Evolutionary conservation across 2,329 filamentous ascomycete species (phyloP).

Genomic region (Microdochium trichocladiopsis): DNA sequence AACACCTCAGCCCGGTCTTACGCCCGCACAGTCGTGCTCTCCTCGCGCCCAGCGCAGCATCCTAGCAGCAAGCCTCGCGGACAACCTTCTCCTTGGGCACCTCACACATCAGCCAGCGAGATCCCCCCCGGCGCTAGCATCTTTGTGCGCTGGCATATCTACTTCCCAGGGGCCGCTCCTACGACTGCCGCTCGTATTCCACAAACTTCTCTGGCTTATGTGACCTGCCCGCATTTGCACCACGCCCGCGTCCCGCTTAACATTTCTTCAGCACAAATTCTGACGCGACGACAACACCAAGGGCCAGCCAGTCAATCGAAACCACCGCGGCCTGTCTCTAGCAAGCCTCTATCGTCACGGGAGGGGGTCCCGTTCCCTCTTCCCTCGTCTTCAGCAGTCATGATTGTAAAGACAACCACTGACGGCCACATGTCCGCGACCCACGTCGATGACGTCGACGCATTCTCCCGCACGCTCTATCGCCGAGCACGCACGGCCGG

Average conservation of each 20-base stretch:
- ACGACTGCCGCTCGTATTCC: too few relatives aligned
- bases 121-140: too few relatives aligned
- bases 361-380: slow-evolving; percentile 2
- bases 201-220: too few relatives aligned
- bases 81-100: not conserved
- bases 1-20: not conserved
- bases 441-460: slow-evolving; percentile 48
- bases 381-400: slow-evolving; percentile 10
- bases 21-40: not conserved
- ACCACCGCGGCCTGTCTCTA: not conserved
- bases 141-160: too few relatives aligned
- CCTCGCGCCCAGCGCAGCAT: not conserved
- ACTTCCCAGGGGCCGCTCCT: too few relatives aligned
- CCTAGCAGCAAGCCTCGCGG: not conserved
- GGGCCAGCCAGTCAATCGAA: too few relatives aligned
- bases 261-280: too few relatives aligned
- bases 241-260: too few relatives aligned
- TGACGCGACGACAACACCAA: too few relatives aligned
- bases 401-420: slow-evolving; percentile 14
- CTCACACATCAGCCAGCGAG: too few relatives aligned
- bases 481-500: slow-evolving; percentile 42
- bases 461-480: slow-evolving; percentile 47
- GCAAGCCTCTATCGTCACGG: not conserved
- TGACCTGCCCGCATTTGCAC: too few relatives aligned
- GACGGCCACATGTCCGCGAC: slow-evolving; percentile 19